Evolutionary conservation across 2,329 filamentous ascomycete genomes (phyloP), one percentile per base, ranked within the genome.

Genomic region (Fusarium continuum): DNA sequence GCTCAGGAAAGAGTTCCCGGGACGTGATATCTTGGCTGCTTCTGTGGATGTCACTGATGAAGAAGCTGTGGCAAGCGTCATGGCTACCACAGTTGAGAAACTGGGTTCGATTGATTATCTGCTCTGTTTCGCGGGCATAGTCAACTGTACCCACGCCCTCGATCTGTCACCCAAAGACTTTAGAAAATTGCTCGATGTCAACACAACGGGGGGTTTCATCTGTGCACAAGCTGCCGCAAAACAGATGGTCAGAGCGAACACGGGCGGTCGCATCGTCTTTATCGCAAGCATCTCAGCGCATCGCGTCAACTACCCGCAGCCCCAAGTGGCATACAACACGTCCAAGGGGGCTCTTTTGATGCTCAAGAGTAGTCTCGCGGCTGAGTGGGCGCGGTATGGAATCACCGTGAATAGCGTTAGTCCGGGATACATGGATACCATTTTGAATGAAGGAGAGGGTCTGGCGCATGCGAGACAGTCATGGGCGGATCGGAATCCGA

Each of bases 391-490:
- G 0, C 77, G 79, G 1, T 83, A 88, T 69, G 90, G 90, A 0
- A 91, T 93, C 45, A 77, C 88, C 2, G 87, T 90, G 6, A 93
- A 93, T 63, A 85, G 80, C 7, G 81, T 93, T 32, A 86, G 83
- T 29, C 90, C 90, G 0, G 90, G 90, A 1, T 92, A 93, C 65
- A 91, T 92, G 86, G 89, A 91, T 67, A 91, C 89, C 0, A 85
- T 91, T 13, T 75, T 92, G 39, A 92, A 92, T 68, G 86, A 88
- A 55, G 88, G 88, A 0, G 80, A 83, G 8, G 84, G 83, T 3
- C 8, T 60, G n/a, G 39, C 28, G 3, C 34, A 60, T 20, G 56
- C 56, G 4, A 78, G 83, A 50, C 77, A 76, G 17, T 79, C 82
- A 2, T 90, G 88, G 88, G 79, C 79, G 13, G 76, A 75, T n/a